Evolutionary conservation across 305 asterid genomes (phyloP), one percentile per base, ranked within the genome.

Genomic region (Petunia hybrid): DNA sequence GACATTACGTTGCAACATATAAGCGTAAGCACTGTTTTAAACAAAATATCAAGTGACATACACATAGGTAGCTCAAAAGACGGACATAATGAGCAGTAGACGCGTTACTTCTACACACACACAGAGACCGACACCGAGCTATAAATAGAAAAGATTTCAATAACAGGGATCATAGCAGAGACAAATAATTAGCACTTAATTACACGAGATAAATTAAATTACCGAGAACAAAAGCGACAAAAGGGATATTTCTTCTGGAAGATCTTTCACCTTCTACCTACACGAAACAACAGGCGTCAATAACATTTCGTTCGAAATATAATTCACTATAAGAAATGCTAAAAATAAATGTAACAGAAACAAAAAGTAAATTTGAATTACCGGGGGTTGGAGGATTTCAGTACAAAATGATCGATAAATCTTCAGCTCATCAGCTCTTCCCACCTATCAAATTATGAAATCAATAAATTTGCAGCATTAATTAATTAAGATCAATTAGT

Each of bases 141-240:
- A 64, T 16, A 10, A 65, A 35, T 16, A 60, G 39, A 60, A 60
- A 43, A 60, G 41, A 14, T 14, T 39, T 3, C 40, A 6, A 63
- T 4, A 59, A 48, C 10, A 56, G 42, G 64, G 55, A 77, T 39
- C 70, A 7, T 16, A 36, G 5, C 36, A 36, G 39, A 43, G 14
- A 12, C 69, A 22, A 63, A 42, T 63, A 22, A 22, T 22, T 22
- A 22, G 31, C 31, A 22, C 31, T 22, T 22, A 22, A 22, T 22
- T 22, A 22, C 31, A 22, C 31, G 31, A 22, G 31, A 22, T 22
- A 22, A 48, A 71, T 46, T 48, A 31, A 79, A 39, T 89, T 94
- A 95, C 99, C 98, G 87, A 95, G 84, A 82, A 95, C 96, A 85
- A 93, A 95, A 75, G 97, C 79, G 64, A 93, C 83, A 83, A 89